These are phyloP conservation scores for Boletus rubescentipes DNA, from an alignment of 768 basidiomycete genomes.

Conservation along the genomic window DNA sequence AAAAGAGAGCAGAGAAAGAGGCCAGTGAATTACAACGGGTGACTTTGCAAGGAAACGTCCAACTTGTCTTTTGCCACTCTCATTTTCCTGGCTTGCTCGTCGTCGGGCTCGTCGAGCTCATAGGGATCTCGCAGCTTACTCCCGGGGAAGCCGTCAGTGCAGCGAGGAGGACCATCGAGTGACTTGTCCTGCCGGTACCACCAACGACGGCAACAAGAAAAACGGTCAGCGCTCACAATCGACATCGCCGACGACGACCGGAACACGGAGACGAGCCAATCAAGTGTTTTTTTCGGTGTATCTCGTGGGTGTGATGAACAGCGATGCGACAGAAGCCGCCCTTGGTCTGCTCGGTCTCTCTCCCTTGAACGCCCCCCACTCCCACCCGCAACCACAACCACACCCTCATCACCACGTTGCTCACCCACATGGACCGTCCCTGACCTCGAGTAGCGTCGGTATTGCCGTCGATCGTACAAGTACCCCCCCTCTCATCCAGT, in stretches of 20 bases:
- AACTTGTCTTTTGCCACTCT: slow-evolving; percentile 14
- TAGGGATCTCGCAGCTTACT: neutral
- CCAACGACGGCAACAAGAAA: slow-evolving; percentile 17
- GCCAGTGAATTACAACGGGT: slow-evolving; percentile 11
- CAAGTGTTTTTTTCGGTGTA: slow-evolving; percentile 8
- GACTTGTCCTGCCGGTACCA: neutral
- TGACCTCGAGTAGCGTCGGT: slow-evolving; percentile 24
- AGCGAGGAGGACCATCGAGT: slow-evolving; percentile 6
- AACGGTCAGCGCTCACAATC: slow-evolving; percentile 14
- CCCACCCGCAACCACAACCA: slow-evolving; percentile 26
- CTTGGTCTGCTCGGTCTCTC: slow-evolving; percentile 56
- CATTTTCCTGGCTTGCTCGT: slow-evolving; percentile 10
- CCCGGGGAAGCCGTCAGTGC: neutral
- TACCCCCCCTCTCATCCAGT: slow-evolving; percentile 20
- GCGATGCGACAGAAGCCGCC: slow-evolving; percentile 59
- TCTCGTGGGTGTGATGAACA: slow-evolving; percentile 38
- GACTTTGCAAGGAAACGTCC: slow-evolving; percentile 22
- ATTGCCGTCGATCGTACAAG: slow-evolving; percentile 27
- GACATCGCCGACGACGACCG: slow-evolving; percentile 12
- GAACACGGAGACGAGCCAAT: slow-evolving; percentile 3
- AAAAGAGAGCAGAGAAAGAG: slow-evolving; percentile 17
- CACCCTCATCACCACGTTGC: slow-evolving; percentile 26
- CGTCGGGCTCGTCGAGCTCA: slow-evolving; percentile 20
- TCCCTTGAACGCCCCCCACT: slow-evolving; percentile 33
- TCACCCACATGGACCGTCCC: slow-evolving; percentile 27